phyloP scores from a whole-genome alignment of 1,284 basidiomycete genomes.

The Xerocomus nothofagi region DNA sequence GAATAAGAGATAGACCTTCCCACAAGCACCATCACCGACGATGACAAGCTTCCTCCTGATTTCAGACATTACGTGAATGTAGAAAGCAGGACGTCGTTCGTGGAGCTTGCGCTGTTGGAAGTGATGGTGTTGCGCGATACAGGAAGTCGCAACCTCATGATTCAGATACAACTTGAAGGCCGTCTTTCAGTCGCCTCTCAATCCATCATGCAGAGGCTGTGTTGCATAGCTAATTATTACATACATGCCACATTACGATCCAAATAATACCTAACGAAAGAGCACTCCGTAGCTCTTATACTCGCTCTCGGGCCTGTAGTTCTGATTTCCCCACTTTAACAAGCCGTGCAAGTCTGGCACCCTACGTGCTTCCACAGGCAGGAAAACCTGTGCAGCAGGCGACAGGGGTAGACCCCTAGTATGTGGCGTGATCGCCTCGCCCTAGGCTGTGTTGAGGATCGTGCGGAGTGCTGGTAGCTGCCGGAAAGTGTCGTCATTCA shows the following conservation, averaged over 20 bases:
- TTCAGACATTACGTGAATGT: constrained; percentile 56
- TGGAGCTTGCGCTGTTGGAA: constrained; percentile 37
- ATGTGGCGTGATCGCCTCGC: constrained; percentile 38
- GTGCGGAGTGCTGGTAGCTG: constrained; percentile 76
- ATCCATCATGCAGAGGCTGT: constrained; percentile 25
- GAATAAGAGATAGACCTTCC: constrained; percentile 52
- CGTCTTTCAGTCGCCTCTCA: constrained; percentile 39
- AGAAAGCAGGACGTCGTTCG: constrained; percentile 34
- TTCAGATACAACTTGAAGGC: constrained; percentile 37
- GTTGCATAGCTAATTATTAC: too few species aligned
- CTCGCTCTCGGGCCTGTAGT: constrained; percentile 35
- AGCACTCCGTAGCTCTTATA: constrained; percentile 35
- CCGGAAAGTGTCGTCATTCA: background rate
- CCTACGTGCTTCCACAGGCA: constrained; percentile 6
- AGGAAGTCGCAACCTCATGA: constrained; percentile 39
- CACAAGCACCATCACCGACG: constrained; percentile 82
- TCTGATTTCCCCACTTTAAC: constrained; percentile 36
- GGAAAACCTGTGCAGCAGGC: constrained; percentile 17
- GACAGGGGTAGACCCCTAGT: constrained; percentile 46
- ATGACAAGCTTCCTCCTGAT: constrained; percentile 80
- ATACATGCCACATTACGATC: too few species aligned
- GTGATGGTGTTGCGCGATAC: constrained; percentile 41
- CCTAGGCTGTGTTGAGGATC: constrained; percentile 57
- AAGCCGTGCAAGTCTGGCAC: constrained; percentile 10
- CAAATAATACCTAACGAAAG: constrained; percentile 5